Evolutionary conservation across 1,284 basidiomycete genomes (phyloP), one percentile per base, ranked within the genome.

Genomic region (Somion occarium): DNA sequence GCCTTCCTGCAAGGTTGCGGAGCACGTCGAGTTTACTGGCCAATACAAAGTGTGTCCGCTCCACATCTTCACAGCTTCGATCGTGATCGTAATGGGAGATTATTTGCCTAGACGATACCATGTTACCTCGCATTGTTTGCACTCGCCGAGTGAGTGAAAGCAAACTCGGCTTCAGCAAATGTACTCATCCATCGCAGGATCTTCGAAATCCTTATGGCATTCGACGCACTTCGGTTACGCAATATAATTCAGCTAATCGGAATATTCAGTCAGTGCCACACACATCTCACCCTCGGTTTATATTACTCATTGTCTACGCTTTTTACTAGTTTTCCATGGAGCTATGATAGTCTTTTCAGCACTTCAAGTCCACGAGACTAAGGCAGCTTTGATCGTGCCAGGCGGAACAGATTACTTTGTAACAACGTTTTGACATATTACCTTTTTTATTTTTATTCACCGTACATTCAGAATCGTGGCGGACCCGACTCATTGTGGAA

Each of bases 51-150:
- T 80, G 52, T 22, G 63, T 55, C 13, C 19, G 19, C 2, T 5
- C 22, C 18, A 13, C 3, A n/a, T 34, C 3, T 4, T 19, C 4
- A 18, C 24, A 9, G 1, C 20, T 5, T 20, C 19, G 51, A 39
- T 44, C 52, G 24, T 37, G 25, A 30, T 18, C 15, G 26, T 13
- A 38, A 19, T 27, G 49, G 5, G 23, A n/a, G n/a, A n/a, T n/a
- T n/a, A n/a, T n/a, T 53, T 26, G 4, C 51, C 43, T 49, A 91
- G 85, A 91, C 89, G n/a, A 66, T 91, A 55, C 83, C 89, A 56
- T 91, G 89, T 65, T 91, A 90, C 65, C 78, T 91, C 7, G 86
- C 86, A 2, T 73, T 91, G 12, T 91, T 90, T 66, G 80, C 82
- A 34, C 72, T 91, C n/a, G 88, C 85, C 51, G 88, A 88, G 88